Evolutionary conservation across 1,284 basidiomycete genomes (phyloP), one percentile per base, ranked within the genome.

Genomic region (Ganoderma lingzhi): DNA sequence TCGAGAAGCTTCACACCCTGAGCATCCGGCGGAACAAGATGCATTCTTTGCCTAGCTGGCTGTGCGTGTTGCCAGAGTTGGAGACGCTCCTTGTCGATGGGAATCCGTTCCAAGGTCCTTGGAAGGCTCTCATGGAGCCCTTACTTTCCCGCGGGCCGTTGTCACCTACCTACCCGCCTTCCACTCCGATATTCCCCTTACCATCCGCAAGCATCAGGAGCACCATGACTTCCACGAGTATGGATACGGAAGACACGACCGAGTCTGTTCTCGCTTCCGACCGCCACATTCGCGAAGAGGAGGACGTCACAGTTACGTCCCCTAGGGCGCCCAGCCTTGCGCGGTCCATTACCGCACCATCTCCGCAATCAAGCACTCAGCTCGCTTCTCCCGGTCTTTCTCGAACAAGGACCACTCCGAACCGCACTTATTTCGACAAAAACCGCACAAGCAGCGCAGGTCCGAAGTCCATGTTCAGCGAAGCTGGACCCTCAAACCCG

Each of bases 101-200:
- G 41, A 99, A 99, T 79, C 93, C 95, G 9, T 98, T 99, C 81
- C 91, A 94, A 72, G 92, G 93, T 3, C 93, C 96, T 3, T 98
- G 97, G 96, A 89, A 90, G 76, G 90, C 92, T 41, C 86, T 99
- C 66, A 91, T 98, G 35, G 92, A 93, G 68, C 96, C 96, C 3
- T 81, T 95, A 60, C 83, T 94, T 28, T 85, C 90, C 64, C 92
- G 89, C 78, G 78, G 74, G 12, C 88, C 90, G 42, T 81, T 86
- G 76, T 86, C 87, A 1, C 90, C 90, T 39, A 79, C 84, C n/a
- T 91, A 89, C 80, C 89, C 89, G 62, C 88, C 87, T 37, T 90
- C 90, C 28, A 91, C 90, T 1, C 90, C 91, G 42, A 84, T 85
- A 58, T 83, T 89, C 67, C 86, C 89, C 56, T 80, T 84, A 53